These are phyloP conservation scores for Escovopsis sp. DNA, from an alignment of 2,329 filamentous ascomycete genomes.

Conservation along the genomic window DNA sequence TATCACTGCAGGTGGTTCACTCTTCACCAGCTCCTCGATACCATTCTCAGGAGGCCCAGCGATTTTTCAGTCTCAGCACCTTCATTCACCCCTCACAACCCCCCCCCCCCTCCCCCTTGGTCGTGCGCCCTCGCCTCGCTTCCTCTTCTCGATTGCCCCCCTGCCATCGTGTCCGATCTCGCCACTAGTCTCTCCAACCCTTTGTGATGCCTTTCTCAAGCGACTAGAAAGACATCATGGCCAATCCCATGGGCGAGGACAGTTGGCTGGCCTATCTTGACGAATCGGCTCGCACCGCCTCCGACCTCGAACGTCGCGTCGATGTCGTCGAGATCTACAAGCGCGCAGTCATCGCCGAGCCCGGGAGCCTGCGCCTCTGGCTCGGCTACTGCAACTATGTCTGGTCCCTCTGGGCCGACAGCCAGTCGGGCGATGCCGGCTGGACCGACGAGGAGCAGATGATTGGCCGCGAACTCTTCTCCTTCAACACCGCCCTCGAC, in stretches of 20 bases:
- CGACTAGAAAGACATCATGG: slow-evolving; percentile 21
- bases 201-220: slow-evolving; percentile 12
- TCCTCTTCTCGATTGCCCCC: neutral
- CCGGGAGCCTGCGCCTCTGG: slow-evolving; percentile 61
- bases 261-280: slow-evolving; percentile 65
- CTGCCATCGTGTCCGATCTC: neutral
- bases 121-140: neutral
- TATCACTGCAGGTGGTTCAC: neutral
- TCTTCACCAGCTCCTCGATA: neutral
- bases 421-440: slow-evolving; percentile 35
- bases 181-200: neutral
- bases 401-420: slow-evolving; percentile 52
- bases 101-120: no score
- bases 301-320: slow-evolving; percentile 51
- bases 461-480: slow-evolving; percentile 57
- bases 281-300: slow-evolving; percentile 47
- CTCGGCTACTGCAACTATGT: slow-evolving; percentile 66
- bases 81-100: neutral
- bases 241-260: slow-evolving; percentile 54
- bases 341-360: slow-evolving; percentile 54
- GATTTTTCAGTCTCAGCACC: neutral
- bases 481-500: slow-evolving; percentile 47
- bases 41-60: neutral
- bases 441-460: slow-evolving; percentile 54
- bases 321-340: slow-evolving; percentile 58